These are phyloP conservation scores for Pichia sp. DNA, from an alignment of 1,139 yeast genomes.

Conservation along the genomic window DNA sequence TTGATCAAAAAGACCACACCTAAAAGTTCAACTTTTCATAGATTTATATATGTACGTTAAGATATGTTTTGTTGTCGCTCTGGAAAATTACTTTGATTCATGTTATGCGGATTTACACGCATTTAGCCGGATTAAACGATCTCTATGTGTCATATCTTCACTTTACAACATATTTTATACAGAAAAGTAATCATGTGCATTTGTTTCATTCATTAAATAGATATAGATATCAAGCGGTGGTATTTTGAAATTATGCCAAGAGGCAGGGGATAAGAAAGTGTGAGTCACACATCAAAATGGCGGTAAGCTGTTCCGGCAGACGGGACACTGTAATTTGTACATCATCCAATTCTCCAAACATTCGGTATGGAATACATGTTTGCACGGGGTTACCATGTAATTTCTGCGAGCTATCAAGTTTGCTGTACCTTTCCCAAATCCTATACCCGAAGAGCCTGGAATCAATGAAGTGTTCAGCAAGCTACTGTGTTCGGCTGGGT, in stretches of 20 bases:
- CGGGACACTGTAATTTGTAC: conserved; percentile 89
- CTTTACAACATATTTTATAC: too few species aligned
- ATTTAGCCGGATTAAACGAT: neutral
- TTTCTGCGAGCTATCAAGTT: conserved; percentile 35
- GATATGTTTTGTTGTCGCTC: neutral
- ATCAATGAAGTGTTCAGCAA: neutral
- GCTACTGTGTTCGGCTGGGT: neutral
- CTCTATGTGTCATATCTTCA: neutral
- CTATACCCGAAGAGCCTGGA: neutral
- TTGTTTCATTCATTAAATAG: too few species aligned
- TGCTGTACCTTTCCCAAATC: conserved; percentile 17
- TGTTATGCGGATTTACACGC: neutral
- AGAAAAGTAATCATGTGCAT: too few species aligned
- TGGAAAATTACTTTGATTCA: neutral
- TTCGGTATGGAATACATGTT: conserved; percentile 80
- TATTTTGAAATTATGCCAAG: too few species aligned
- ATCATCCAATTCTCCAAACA: conserved; percentile 94
- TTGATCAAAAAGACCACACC: too few species aligned
- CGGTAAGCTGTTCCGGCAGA: conserved; percentile 81
- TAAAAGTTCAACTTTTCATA: too few species aligned
- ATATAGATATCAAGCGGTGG: too few species aligned
- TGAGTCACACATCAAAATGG: conserved; percentile 42
- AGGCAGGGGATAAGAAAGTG: too few species aligned
- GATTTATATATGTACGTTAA: neutral
- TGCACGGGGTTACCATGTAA: conserved; percentile 91